Conservation (phyloP, 2,329 filamentous ascomycete species). For the Aspergillus sp. region DNA sequence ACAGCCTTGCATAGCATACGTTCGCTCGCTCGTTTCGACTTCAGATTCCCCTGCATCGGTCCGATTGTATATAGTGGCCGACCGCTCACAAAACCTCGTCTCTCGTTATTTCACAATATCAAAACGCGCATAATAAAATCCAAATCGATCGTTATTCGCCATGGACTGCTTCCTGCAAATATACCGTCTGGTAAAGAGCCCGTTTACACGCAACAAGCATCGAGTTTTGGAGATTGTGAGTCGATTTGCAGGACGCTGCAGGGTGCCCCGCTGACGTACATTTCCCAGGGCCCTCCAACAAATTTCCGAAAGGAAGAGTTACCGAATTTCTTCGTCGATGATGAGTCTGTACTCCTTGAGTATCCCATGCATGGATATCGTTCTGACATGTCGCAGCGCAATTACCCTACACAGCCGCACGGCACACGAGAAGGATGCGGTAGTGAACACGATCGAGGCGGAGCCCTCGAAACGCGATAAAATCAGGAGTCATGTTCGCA, state of each 20-base stretch:
- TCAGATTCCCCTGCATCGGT: constrained; percentile 8
- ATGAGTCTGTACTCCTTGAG: constrained; percentile 33
- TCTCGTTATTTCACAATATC: constrained; percentile 7
- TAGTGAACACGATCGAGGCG: constrained; percentile 24
- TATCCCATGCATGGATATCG: constrained; percentile 4
- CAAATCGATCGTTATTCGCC: background rate
- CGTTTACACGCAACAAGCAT: constrained; percentile 30
- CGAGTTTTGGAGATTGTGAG: constrained; percentile 38
- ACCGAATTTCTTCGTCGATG: constrained; percentile 39
- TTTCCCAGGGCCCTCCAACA: constrained; percentile 39
- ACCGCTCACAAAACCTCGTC: background rate
- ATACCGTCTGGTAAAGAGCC: constrained; percentile 32
- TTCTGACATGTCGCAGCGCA: constrained; percentile 35
- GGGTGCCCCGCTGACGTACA: background rate
- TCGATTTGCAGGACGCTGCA: background rate
- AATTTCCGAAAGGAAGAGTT: constrained; percentile 45
- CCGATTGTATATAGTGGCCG: constrained; percentile 15
- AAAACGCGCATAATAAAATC: background rate
- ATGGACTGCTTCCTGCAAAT: constrained; percentile 41
- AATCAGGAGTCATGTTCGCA: constrained; percentile 29
- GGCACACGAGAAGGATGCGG: constrained; percentile 30
- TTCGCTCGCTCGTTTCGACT: constrained; percentile 6
- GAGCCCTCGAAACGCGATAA: constrained; percentile 30
- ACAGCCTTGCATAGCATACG: constrained; percentile 7
- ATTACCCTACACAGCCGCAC: constrained; percentile 34